These are phyloP conservation scores for Eleusine coracana DNA, from an alignment of 176 grass and related monocot genomes.

Conservation along the genomic window DNA sequence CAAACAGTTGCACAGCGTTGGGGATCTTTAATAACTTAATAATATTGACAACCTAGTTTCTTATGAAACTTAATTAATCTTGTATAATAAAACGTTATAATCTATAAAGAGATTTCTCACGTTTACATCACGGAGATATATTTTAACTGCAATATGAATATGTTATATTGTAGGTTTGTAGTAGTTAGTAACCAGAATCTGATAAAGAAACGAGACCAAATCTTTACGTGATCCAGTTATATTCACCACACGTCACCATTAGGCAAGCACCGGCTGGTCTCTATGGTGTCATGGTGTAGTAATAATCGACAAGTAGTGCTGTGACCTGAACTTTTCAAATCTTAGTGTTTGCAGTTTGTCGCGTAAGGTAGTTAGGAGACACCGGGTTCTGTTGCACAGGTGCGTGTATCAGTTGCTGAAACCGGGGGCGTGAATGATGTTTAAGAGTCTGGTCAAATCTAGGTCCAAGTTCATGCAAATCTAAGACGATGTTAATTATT, in stretches of 20 bases:
- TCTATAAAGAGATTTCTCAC: background rate
- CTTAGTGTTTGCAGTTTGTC: background rate
- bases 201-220: conserved; percentile 48
- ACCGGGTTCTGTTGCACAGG: conserved; percentile 31
- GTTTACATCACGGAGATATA: background rate
- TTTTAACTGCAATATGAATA: conserved; percentile 14
- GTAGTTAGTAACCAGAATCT: conserved; percentile 56
- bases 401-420: conserved; percentile 39
- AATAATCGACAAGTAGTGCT: conserved; percentile 24
- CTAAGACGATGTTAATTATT: background rate
- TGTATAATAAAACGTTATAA: background rate
- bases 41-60: conserved; percentile 29
- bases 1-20: conserved; percentile 18
- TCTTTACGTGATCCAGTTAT: conserved; percentile 27
- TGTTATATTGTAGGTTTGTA: conserved; percentile 5
- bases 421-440: conserved; percentile 1
- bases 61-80: background rate
- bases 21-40: conserved; percentile 4
- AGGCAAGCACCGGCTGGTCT: background rate
- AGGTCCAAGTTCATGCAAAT: conserved; percentile 26
- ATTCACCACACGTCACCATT: too few species aligned
- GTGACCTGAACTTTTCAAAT: conserved; percentile 8
- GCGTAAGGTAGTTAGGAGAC: conserved; percentile 42
- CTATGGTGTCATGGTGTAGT: conserved; percentile 8
- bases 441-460: background rate